These are phyloP conservation scores for Solanum lycopersicoides DNA, from an alignment of 257 asterid genomes.

Conservation along the genomic window DNA sequence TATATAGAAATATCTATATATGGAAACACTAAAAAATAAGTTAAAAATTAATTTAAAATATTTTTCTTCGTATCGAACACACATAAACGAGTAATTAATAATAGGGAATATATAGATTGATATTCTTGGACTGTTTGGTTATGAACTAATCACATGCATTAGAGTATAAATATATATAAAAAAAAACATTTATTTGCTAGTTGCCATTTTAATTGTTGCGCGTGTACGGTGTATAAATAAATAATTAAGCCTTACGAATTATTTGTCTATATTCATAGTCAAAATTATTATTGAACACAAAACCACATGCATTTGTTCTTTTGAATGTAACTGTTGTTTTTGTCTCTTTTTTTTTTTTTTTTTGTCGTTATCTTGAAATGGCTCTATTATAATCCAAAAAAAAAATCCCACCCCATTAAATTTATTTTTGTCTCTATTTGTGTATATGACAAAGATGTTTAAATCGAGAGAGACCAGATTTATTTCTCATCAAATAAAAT, in stretches of 20 bases:
- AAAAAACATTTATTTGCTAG: neutral
- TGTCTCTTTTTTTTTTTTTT: neutral
- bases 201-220: neutral
- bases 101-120: neutral
- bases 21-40: neutral
- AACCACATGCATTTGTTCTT: neutral
- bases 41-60: neutral
- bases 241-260: neutral
- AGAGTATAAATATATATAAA: rapidly evolving
- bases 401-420: neutral
- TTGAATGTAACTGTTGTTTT: neutral
- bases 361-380: neutral
- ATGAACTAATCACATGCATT: neutral
- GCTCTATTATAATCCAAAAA: neutral
- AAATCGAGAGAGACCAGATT: neutral
- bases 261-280: neutral
- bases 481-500: neutral
- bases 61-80: neutral
- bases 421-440: neutral
- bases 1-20: neutral
- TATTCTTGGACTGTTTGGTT: neutral
- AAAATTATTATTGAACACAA: neutral
- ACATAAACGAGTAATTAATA: neutral
- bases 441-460: neutral
- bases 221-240: neutral